Conservation (phyloP, 495 filamentous ascomycete species). For the Aspergillus biplanus region DNA sequence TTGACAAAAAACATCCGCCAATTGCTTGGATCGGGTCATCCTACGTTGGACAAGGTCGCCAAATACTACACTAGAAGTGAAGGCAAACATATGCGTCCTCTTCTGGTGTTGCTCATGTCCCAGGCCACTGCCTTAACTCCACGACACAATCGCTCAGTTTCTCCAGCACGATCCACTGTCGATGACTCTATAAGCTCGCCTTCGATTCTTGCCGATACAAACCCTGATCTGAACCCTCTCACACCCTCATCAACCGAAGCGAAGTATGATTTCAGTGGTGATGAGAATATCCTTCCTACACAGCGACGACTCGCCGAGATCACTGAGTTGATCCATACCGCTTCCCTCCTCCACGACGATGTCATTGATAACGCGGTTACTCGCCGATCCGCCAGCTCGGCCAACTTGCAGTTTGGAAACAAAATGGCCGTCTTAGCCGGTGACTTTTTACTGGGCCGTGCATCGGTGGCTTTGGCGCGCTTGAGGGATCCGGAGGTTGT, state of each 20-base stretch:
- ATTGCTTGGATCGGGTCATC: conserved; percentile 88
- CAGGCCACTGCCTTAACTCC: conserved; percentile 82
- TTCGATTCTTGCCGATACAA: conserved; percentile 76
- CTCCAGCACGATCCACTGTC: conserved; percentile 51
- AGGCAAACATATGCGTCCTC: conserved; percentile 93
- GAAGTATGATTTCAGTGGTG: conserved; percentile 51
- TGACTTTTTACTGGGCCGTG: conserved; percentile 90
- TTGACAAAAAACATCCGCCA: conserved; percentile 86
- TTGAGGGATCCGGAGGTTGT: conserved; percentile 91
- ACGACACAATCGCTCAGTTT: conserved; percentile 53
- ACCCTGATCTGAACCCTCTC: conserved; percentile 66
- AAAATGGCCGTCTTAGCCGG: conserved; percentile 98
- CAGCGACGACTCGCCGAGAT: conserved; percentile 94
- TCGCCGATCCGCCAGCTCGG: conserved; percentile 79
- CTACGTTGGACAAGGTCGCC: conserved; percentile 88
- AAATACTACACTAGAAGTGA: conserved; percentile 98
- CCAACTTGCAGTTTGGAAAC: conserved; percentile 93
- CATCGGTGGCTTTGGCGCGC: conserved; percentile 90
- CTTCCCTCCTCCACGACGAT: conserved; percentile 95
- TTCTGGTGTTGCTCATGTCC: conserved; percentile 95
- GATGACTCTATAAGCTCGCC: conserved; percentile 78
- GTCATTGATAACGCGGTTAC: conserved; percentile 92
- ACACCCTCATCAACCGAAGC: conserved; percentile 53
- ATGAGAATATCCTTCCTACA: conserved; percentile 84
- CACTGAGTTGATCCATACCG: conserved; percentile 94